A percentile compares a stretch with the other conserved stretches of the same genome.
phyloP scores from a whole-genome alignment of 2,329 filamentous ascomycete genomes.

The Tricladium varicosporioides region DNA sequence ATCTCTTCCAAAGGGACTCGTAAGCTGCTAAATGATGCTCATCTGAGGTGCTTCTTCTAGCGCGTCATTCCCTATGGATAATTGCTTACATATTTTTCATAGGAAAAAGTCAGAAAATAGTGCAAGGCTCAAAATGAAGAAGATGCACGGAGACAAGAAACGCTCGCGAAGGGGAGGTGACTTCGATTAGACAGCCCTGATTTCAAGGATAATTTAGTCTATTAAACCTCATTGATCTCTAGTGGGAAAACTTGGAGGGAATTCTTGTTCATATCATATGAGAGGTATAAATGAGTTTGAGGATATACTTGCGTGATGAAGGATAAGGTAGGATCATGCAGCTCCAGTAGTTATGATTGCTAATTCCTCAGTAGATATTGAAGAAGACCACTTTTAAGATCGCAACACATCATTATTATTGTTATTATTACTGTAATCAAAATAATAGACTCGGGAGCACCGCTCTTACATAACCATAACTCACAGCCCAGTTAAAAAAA shows the following conservation, averaged over 20 bases:
- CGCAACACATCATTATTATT: too few relatives aligned
- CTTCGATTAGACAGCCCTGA: not conserved
- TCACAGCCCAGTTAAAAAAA: too few relatives aligned
- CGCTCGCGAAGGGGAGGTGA: conserved; percentile 15
- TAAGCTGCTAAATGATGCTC: not conserved
- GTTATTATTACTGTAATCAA: too few relatives aligned
- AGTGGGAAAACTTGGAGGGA: not conserved
- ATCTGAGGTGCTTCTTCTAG: not conserved
- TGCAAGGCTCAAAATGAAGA: conserved; percentile 31
- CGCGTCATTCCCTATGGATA: not conserved
- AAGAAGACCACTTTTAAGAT: too few relatives aligned
- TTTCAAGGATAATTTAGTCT: not conserved
- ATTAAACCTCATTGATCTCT: not conserved
- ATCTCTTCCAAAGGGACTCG: not conserved
- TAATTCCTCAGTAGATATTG: too few relatives aligned
- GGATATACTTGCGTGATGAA: too few relatives aligned
- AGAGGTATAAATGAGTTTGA: too few relatives aligned
- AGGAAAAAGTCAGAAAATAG: conserved; percentile 33
- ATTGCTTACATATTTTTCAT: not conserved
- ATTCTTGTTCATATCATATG: not conserved
- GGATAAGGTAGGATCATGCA: too few relatives aligned
- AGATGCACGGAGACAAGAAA: conserved; percentile 35
- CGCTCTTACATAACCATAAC: too few relatives aligned
- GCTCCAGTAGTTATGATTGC: too few relatives aligned
- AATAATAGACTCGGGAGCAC: too few relatives aligned